These are phyloP conservation scores for Rhododendron mucronatum DNA, from an alignment of 148 eudicot genomes.

Conservation along the genomic window DNA sequence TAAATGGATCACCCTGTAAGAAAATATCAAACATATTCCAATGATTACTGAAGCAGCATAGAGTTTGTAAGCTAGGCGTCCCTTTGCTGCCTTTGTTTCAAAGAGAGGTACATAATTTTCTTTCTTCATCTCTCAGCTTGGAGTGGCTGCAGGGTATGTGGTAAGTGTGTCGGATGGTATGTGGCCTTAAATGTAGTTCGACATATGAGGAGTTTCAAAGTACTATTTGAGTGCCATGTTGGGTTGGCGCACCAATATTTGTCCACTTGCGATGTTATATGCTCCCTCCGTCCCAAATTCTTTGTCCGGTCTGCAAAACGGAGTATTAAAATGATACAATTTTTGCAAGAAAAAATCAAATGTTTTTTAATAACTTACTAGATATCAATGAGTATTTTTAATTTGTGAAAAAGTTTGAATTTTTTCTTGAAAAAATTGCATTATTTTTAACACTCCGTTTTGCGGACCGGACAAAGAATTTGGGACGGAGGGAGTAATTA, in stretches of 20 bases:
- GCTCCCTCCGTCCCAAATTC: too few species aligned
- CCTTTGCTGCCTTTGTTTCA: conserved; percentile 21
- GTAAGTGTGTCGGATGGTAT: background rate
- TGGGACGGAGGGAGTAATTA: too few species aligned
- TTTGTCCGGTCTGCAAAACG: too few species aligned
- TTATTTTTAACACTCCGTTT: too few species aligned
- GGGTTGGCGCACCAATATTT: background rate
- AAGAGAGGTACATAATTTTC: conserved; percentile 7
- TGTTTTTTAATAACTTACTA: too few species aligned
- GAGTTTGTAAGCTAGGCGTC: background rate
- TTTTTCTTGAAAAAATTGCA: too few species aligned
- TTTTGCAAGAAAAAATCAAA: too few species aligned
- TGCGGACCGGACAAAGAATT: too few species aligned
- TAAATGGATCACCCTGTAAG: conserved; percentile 12
- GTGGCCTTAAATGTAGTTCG: background rate
- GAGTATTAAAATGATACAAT: too few species aligned
- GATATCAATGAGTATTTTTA: too few species aligned
- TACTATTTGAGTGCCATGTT: background rate
- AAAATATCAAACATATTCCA: conserved; percentile 13
- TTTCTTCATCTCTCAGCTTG: background rate
- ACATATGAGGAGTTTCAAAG: background rate
- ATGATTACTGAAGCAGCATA: conserved; percentile 12
- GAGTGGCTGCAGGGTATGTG: background rate
- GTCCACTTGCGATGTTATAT: background rate
- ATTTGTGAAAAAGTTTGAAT: too few species aligned